Base-by-base conservation (phyloP, 2,329 filamentous ascomycete species). In the Colletotrichum liriopes region DNA sequence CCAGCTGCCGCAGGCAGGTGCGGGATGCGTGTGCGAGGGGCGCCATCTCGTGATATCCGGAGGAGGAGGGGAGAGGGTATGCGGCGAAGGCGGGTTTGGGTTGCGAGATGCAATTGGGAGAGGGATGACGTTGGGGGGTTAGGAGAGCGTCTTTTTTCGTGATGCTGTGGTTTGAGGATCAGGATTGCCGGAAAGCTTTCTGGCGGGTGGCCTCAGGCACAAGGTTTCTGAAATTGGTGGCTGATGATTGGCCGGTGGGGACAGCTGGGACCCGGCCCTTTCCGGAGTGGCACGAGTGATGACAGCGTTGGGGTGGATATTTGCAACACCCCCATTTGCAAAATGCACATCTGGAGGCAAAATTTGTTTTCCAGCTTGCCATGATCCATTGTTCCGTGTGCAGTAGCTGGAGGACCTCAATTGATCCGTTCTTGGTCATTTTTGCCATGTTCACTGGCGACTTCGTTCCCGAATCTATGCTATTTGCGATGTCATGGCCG, bases 1-100 rank as follows among this genome's bases (percentile, higher is more conserved):
- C 84, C 75, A 84, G 81, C 74, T 84, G 83, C 84, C 92, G 92
- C 87, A 93, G 87, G 82, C 93, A 88, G 80, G 90, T 86, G 84
- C 91, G 90, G 82, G 93, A 90, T 81, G 91, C 89, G 82, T 89
- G 88, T 80, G 91, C 85, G 83, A 94, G 89, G 82, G 91, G 86
- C 84, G 91, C 91, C 92, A 93, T 93, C 79, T 82, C 82, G 81
- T 76, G 75, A 74, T 67, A 51, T 60, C 59, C 69, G 54, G 64
- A 71, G 58, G 68, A 58, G 39, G 71, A 72, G 69, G 62, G 73
- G 69, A 60, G 65, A 65, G 70, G 70, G 71, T 74, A 67, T 66
- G 58, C 39, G 58, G 58, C 58, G 64, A 65, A 64, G 47, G 51
- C 37, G 51, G 58, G 32, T 41, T 41, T 52, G 56, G 29, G 55